Base-by-base conservation (phyloP, 108 stramenopile species). In the Seminavis robusta region DNA sequence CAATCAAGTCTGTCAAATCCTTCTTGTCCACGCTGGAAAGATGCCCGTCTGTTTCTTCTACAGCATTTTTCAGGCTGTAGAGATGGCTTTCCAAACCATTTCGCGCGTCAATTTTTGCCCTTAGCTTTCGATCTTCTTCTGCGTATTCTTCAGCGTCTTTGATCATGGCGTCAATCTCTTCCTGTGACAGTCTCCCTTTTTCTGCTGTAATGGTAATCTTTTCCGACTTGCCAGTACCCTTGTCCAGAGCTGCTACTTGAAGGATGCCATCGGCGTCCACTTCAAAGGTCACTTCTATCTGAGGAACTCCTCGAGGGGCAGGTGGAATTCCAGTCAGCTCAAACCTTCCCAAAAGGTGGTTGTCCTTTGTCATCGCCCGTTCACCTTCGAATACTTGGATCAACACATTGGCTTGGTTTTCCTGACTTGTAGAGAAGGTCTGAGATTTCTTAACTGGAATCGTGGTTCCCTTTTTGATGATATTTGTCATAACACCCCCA, bases 361-460 rank as follows among this genome's bases (percentile, higher is more conserved):
- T 69, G 67, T 92, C 92, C 76, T 89, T 87, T 54, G 91, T 93
- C 92, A 95, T 91, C 56, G 92, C 61, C 33, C 94, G 83, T 67
- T 96, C 95, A 33, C 95, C 95, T 73, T 96, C 92, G 77, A 80
- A 96, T 8, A 96, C 94, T 63, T 94, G 87, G 57, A 97, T 90
- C 32, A 83, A 55, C 24, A 97, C 92, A 32, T 74, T 89, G 37
- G 80, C 79, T 56, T 97, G 95, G 83, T 94, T 94, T 75, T 97
- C 95, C 45, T 81, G 71, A 77, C 90, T 80, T 43, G 94, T 95
- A 45, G 93, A 91, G 77, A 94, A 95, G 25, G 84, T 87, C 79
- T 83, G 76, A 39, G 88, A 71, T 76, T 94, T 92, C 80, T 91
- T 94, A 52, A 93, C 81, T n/a, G 95, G 95, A 63, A 96, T 88